phyloP scores from a whole-genome alignment of 2,329 filamentous ascomycete species.

The Trichoderma afroharzianum region DNA sequence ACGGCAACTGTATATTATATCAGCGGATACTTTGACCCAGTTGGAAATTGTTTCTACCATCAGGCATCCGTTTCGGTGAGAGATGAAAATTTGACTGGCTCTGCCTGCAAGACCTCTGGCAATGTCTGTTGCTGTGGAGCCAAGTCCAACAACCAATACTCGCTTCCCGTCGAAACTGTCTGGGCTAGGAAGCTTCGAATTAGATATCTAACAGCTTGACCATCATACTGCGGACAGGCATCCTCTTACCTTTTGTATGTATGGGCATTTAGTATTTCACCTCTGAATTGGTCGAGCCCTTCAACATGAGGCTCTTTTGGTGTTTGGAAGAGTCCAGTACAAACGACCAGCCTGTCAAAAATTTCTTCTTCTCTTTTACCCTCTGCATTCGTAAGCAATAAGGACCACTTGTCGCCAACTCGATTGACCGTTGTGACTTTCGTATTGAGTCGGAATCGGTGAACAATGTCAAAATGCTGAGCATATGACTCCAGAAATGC shows the following conservation, averaged over 20 bases:
- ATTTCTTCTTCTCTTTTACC: neutral
- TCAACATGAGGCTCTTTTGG: neutral
- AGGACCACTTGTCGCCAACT: neutral
- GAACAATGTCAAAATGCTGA: neutral
- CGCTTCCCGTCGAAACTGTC: constrained; percentile 29
- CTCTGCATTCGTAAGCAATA: neutral
- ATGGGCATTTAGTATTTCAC: neutral
- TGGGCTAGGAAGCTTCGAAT: constrained; percentile 14
- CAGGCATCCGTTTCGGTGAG: constrained; percentile 26
- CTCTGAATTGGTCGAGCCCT: neutral
- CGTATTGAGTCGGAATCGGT: neutral
- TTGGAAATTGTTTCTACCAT: neutral
- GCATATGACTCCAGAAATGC: neutral
- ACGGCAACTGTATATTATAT: constrained; percentile 32
- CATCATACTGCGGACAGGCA: neutral
- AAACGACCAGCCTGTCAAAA: neutral
- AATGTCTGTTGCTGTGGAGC: constrained; percentile 35
- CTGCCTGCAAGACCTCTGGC: constrained; percentile 31
- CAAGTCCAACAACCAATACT: constrained; percentile 43
- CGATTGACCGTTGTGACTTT: neutral
- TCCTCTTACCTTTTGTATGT: neutral
- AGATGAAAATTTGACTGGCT: constrained; percentile 21
- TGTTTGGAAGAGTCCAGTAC: neutral
- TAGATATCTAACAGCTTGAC: neutral
- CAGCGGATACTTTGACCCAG: neutral